Evolutionary conservation across 2,329 filamentous ascomycete genomes (phyloP).

Genomic region (Colletotrichum navitas): DNA sequence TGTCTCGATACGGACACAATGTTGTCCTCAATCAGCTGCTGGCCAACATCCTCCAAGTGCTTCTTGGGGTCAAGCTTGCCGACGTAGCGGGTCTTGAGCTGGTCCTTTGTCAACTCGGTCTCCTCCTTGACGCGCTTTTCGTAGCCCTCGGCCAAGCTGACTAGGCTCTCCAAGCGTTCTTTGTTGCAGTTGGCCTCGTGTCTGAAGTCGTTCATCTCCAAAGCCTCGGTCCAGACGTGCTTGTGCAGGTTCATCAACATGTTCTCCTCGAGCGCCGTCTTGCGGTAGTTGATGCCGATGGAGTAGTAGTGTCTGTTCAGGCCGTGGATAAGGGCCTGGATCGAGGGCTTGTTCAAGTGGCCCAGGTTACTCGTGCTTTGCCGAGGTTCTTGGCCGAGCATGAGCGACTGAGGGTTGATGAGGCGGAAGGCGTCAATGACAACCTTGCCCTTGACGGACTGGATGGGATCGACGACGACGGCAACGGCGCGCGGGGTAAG

Average conservation of each 20-base stretch:
- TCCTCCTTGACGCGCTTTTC: slow-evolving; percentile 99
- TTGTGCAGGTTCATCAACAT: slow-evolving; percentile 99
- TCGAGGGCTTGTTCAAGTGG: slow-evolving; percentile 99
- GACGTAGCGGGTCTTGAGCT: slow-evolving; percentile 98
- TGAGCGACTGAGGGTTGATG: slow-evolving; percentile 96
- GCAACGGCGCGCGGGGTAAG: slow-evolving; percentile 96
- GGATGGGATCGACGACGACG: slow-evolving; percentile 97
- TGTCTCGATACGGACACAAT: slow-evolving; percentile 98
- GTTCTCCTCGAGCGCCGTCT: slow-evolving; percentile 97
- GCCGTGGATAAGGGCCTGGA: slow-evolving; percentile 97
- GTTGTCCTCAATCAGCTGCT: slow-evolving; percentile 98
- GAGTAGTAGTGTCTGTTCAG: slow-evolving; percentile 99
- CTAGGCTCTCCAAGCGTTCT: slow-evolving; percentile 88
- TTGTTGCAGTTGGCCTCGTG: slow-evolving; percentile 87
- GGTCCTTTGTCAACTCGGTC: slow-evolving; percentile 95
- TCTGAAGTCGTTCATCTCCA: slow-evolving; percentile 97
- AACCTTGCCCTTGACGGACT: slow-evolving; percentile 99
- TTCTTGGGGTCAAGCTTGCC: slow-evolving; percentile 99
- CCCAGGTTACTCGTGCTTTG: slow-evolving; percentile 98
- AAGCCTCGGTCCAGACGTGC: slow-evolving; percentile 97
- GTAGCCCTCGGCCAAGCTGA: slow-evolving; percentile 92
- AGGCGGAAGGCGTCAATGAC: slow-evolving; percentile 99
- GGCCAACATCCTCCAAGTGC: slow-evolving; percentile 96
- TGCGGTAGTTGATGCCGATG: slow-evolving; percentile 97
- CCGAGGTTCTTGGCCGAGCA: slow-evolving; percentile 97